Evolutionary conservation across 2,329 filamentous ascomycete genomes (phyloP), one percentile per base, ranked within the genome.

Genomic region (Penicillium frequentans): DNA sequence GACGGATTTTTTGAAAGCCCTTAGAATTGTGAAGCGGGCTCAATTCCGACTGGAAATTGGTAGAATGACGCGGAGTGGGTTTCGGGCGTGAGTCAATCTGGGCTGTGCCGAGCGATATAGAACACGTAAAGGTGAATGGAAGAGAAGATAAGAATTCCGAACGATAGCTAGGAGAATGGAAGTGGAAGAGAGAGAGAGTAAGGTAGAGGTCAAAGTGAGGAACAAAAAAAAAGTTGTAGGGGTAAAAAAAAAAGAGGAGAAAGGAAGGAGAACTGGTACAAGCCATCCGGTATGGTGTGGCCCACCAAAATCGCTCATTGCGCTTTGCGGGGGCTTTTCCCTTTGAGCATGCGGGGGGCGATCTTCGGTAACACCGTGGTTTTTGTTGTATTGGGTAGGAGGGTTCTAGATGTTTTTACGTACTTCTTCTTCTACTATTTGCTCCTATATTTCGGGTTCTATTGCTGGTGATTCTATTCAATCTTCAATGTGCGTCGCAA

Each of bases 301-400:
- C 59, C 59, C 56, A 62, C 64, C 63, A 63, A 67, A 67, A 64
- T 67, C 62, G 59, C 64, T 66, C 64, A 67, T 53, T 61, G 59
- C 56, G 37, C 29, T 64, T 67, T 64, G 60, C 60, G 59, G 66
- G 63, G 64, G 56, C 61, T 58, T 64, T 64, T 65, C 57, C 58
- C 63, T 64, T 64, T 66, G 64, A 66, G 64, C 64, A 66, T 67
- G 64, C 62, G 63, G 64, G 64, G 64, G 64, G 62, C 50, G 50
- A 53, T 53, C 50, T 52, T 52, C 27, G 46, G 46, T 49, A 49
- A 49, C 46, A 49, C 46, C n/a, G 46, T 47, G 45, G 45, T 49
- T 31, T 49, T 49, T 49, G 44, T 49, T 29, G 13, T 33, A 33
- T 33, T 23, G 31, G 14, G n/a, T 33, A 35, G n/a, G n/a, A 16